Evolutionary conservation across 1,139 yeast species (phyloP).

Genomic region (Saccharomyces hybrid): DNA sequence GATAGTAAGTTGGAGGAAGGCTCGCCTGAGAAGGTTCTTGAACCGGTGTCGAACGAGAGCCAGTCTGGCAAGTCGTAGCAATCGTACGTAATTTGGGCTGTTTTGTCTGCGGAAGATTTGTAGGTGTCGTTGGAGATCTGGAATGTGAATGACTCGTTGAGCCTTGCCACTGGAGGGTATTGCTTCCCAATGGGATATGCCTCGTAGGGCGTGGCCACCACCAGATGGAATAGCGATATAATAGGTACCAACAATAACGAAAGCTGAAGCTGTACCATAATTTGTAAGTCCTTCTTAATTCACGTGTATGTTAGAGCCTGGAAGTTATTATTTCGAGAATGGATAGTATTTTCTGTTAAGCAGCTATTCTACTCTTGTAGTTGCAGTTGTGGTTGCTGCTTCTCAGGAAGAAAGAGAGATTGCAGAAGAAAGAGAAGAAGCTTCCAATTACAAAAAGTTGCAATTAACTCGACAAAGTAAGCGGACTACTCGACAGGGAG

Average conservation of each 20-base stretch:
- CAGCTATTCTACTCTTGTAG: background rate
- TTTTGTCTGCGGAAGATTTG: conserved; percentile 38
- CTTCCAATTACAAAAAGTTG: background rate
- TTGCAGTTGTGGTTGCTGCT: background rate
- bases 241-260: background rate
- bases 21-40: conserved; percentile 63
- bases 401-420: background rate
- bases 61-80: conserved; percentile 62
- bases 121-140: conserved; percentile 68
- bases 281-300: background rate
- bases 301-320: background rate
- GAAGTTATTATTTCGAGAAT: background rate
- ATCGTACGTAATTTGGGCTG: conserved; percentile 43
- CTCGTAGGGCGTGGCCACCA: conserved; percentile 39
- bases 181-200: conserved; percentile 82
- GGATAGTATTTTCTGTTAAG: background rate
- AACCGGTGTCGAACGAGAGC: conserved; percentile 59
- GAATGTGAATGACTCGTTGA: conserved; percentile 55
- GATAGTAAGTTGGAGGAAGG: conserved; percentile 44
- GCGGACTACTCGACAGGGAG: background rate
- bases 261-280: background rate
- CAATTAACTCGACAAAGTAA: background rate
- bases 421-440: background rate
- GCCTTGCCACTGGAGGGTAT: conserved; percentile 79
- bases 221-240: background rate